Evolutionary conservation across 441 rosid species (phyloP).

Genomic region (Aleurites moluccanus): DNA sequence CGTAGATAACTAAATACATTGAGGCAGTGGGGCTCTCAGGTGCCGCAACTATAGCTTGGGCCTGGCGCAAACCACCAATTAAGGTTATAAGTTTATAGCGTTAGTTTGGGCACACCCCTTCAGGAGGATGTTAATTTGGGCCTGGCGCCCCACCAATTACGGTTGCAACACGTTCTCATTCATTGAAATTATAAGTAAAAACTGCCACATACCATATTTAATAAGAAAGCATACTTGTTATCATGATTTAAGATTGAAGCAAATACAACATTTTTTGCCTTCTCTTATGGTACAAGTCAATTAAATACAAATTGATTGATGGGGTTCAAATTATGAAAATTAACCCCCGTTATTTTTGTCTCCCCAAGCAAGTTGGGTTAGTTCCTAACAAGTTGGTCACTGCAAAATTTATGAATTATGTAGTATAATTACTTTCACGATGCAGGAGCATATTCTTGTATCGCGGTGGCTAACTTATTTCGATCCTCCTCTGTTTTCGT

Average conservation of each 20-base stretch:
- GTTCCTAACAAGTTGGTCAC: slow-evolving; percentile 15
- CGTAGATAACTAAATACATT: no score
- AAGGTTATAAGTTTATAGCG: no score
- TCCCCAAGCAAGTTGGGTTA: slow-evolving; percentile 19
- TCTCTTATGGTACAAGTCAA: slow-evolving; percentile 29
- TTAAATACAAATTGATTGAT: slow-evolving; percentile 25
- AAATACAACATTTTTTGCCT: neutral
- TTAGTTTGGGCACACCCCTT: no score
- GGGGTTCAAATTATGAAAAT: slow-evolving; percentile 17
- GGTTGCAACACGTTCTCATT: neutral
- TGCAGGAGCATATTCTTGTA: slow-evolving; percentile 79
- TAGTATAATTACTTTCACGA: slow-evolving; percentile 34
- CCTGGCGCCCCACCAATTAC: no score
- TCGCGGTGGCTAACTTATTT: slow-evolving; percentile 65
- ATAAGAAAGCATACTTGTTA: neutral
- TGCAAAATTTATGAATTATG: slow-evolving; percentile 24
- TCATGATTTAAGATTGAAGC: neutral
- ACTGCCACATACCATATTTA: neutral
- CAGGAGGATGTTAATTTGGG: no score
- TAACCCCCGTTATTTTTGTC: slow-evolving; percentile 21
- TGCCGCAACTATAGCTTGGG: no score
- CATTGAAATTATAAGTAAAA: neutral
- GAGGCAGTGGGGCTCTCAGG: no score
- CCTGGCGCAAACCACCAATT: no score
- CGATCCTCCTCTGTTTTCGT: slow-evolving; percentile 77